phyloP scores from a whole-genome alignment of 371 early-diverging fungal species.

The Dinochytrium kinnereticum region DNA sequence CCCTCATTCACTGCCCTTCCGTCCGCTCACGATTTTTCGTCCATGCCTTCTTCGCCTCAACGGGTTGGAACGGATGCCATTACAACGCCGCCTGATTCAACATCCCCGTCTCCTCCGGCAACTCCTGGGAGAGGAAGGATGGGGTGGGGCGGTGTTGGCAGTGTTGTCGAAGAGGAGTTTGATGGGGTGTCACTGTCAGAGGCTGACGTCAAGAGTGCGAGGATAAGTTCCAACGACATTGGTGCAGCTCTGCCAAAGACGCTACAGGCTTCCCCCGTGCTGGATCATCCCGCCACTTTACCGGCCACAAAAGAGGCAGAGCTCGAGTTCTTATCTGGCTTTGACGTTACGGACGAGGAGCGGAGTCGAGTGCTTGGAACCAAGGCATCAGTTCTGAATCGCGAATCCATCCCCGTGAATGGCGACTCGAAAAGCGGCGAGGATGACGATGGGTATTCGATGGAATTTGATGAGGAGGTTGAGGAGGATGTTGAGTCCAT shows the following conservation, averaged over 20 bases:
- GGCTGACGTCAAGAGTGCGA: not conserved
- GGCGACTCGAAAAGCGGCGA: not conserved
- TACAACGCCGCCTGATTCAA: not conserved
- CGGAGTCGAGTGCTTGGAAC: not conserved
- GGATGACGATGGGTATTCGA: constrained; percentile 22
- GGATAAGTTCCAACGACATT: no score
- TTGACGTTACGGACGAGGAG: constrained; percentile 3
- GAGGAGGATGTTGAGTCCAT: not conserved
- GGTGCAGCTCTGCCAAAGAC: not conserved
- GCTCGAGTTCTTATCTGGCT: constrained; percentile 9
- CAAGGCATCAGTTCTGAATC: no score
- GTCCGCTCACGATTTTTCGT: not conserved
- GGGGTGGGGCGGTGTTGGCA: not conserved
- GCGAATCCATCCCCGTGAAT: not conserved
- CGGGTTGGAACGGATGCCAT: not conserved
- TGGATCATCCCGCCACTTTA: not conserved
- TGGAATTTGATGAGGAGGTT: constrained; percentile 27
- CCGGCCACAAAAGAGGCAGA: not conserved
- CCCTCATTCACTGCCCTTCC: constrained; percentile 11
- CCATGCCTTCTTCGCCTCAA: not conserved
- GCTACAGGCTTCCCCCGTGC: not conserved
- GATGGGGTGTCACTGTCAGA: not conserved
- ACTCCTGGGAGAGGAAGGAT: not conserved
- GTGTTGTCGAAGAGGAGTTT: not conserved
- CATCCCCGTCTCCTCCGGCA: not conserved